These are phyloP conservation scores for Saccharomyces eubayanus DNA, from an alignment of 805 yeast species.

Conservation along the genomic window DNA sequence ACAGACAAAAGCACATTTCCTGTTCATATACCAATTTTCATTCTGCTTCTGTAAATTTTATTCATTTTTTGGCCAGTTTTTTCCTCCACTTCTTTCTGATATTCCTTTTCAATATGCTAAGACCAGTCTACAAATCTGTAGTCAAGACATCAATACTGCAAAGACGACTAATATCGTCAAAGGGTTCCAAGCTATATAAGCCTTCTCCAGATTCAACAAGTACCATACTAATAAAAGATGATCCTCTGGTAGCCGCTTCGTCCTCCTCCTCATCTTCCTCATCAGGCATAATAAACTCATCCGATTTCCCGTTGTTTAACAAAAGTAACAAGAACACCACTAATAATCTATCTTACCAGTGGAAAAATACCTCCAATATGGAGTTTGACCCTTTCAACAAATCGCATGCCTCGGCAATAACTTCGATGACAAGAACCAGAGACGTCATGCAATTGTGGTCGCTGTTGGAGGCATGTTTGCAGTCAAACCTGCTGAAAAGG, in stretches of 20 bases:
- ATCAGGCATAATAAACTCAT: neutral
- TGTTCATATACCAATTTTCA: neutral
- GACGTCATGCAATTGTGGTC: constrained; percentile 66
- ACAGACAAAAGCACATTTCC: neutral
- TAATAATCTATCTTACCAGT: constrained; percentile 10
- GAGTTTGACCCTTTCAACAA: constrained; percentile 23
- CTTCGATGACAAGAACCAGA: constrained; percentile 10
- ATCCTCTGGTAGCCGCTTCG: neutral
- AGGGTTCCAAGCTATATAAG: constrained; percentile 10
- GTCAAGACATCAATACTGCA: constrained; percentile 7
- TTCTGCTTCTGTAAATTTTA: neutral
- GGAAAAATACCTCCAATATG: neutral
- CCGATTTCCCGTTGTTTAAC: neutral
- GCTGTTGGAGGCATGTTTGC: constrained; percentile 67
- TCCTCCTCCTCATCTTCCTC: neutral
- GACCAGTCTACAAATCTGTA: constrained; percentile 8
- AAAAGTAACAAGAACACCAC: neutral
- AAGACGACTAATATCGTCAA: constrained; percentile 12
- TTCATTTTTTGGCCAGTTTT: neutral
- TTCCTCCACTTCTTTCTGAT: neutral
- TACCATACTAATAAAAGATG: constrained; percentile 2
- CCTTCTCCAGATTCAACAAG: constrained; percentile 5
- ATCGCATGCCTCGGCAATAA: constrained; percentile 14
- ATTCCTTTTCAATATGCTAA: constrained; percentile 7
- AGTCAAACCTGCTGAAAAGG: constrained; percentile 55